These are phyloP conservation scores for Aspergillus nomiae DNA, from an alignment of 2,329 filamentous ascomycete species.

Conservation along the genomic window DNA sequence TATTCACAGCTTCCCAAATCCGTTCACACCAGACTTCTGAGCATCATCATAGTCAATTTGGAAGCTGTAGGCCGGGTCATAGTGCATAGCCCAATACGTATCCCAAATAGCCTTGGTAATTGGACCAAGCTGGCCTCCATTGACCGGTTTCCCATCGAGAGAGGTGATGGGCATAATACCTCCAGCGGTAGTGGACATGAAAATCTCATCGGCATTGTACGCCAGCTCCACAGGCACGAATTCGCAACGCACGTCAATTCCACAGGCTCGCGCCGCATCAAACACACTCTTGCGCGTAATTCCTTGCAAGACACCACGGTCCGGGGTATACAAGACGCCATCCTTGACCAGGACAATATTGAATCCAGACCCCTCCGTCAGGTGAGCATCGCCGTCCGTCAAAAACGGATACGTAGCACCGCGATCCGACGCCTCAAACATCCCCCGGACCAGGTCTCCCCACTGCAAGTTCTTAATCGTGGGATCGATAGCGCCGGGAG, in stretches of 20 bases:
- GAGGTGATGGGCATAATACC: slow-evolving; percentile 56
- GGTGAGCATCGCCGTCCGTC: slow-evolving; percentile 52
- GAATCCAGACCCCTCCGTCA: slow-evolving; percentile 55
- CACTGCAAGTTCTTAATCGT: slow-evolving; percentile 58
- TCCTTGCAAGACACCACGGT: slow-evolving; percentile 52
- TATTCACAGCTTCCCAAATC: neutral
- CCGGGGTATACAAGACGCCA: slow-evolving; percentile 48
- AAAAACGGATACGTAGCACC: slow-evolving; percentile 53
- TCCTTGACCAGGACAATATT: slow-evolving; percentile 53
- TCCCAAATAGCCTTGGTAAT: slow-evolving; percentile 55
- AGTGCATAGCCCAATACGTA: slow-evolving; percentile 54
- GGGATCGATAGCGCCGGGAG: slow-evolving; percentile 53
- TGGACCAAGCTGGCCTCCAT: slow-evolving; percentile 47
- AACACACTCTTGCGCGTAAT: slow-evolving; percentile 54
- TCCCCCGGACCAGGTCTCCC: slow-evolving; percentile 50
- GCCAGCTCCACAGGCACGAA: slow-evolving; percentile 45
- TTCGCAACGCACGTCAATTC: slow-evolving; percentile 42
- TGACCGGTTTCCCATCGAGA: slow-evolving; percentile 48
- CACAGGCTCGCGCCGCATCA: slow-evolving; percentile 41
- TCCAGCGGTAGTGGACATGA: slow-evolving; percentile 58
- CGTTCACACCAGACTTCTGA: neutral
- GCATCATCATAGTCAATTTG: slow-evolving; percentile 10
- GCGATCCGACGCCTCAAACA: slow-evolving; percentile 52
- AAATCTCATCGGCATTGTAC: slow-evolving; percentile 52
- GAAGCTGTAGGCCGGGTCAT: slow-evolving; percentile 41